Conservation (phyloP, 2,329 filamentous ascomycete genomes). For the Apiospora marii region DNA sequence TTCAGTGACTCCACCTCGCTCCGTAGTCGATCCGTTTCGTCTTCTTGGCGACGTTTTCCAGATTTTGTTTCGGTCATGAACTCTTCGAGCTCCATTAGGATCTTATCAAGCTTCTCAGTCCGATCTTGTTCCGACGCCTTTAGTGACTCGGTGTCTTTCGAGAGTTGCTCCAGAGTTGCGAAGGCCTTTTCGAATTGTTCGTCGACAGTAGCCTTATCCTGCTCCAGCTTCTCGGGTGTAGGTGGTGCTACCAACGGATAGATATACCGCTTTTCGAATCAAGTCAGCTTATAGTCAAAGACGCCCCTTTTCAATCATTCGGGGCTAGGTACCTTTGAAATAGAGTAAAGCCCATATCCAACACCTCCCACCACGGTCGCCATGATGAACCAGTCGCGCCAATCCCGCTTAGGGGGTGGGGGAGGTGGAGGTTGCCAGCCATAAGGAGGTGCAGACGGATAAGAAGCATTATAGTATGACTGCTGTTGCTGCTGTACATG, state of each 20-base stretch:
- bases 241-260: constrained; percentile 90
- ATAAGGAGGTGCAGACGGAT: constrained; percentile 53
- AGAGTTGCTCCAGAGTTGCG: constrained; percentile 86
- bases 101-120: constrained; percentile 82
- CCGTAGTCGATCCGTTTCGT: constrained; percentile 84
- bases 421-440: constrained; percentile 66
- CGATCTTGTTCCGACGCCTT: constrained; percentile 87
- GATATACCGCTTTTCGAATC: constrained; percentile 76
- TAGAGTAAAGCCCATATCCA: constrained; percentile 85
- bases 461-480: constrained; percentile 55
- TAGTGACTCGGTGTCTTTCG: constrained; percentile 86
- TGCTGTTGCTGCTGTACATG: constrained; percentile 51
- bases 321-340: constrained; percentile 73
- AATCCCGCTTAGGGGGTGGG: constrained; percentile 80
- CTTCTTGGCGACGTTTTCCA: constrained; percentile 81
- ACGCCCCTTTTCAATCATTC: not conserved
- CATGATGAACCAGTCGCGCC: constrained; percentile 99
- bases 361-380: constrained; percentile 92
- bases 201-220: constrained; percentile 92
- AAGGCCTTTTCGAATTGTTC: constrained; percentile 95
- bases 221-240: constrained; percentile 90
- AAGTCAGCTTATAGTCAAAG: not conserved
- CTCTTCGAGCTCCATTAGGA: constrained; percentile 83
- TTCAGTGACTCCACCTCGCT: constrained; percentile 86
- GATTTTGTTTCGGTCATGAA: constrained; percentile 84